phyloP scores from a whole-genome alignment of 345 rosid genomes.

The Jatropha curcas region DNA sequence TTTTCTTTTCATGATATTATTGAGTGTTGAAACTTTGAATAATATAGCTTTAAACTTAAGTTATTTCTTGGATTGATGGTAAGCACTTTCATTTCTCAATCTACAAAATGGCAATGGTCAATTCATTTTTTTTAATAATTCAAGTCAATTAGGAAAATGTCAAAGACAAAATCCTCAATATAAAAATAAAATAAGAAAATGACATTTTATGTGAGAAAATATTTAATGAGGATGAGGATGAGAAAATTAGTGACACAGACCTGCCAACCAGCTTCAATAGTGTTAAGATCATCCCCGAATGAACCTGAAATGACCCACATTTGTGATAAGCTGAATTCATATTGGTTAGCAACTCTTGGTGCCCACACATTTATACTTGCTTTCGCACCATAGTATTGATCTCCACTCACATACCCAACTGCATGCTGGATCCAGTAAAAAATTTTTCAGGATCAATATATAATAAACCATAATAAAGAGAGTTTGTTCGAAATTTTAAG shows the following conservation, averaged over 20 bases:
- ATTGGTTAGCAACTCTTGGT: constrained; percentile 69
- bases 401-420: constrained; percentile 86
- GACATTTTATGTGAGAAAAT: too few species aligned
- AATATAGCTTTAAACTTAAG: neutral
- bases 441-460: too few species aligned
- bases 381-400: constrained; percentile 89
- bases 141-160: neutral
- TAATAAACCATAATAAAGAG: too few species aligned
- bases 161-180: too few species aligned
- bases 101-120: neutral
- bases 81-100: neutral
- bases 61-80: neutral
- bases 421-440: too few species aligned
- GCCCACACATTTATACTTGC: constrained; percentile 98
- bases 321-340: constrained; percentile 93
- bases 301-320: constrained; percentile 97
- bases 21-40: neutral
- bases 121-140: neutral
- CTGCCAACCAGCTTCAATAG: constrained; percentile 99
- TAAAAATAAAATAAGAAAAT: too few species aligned
- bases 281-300: constrained; percentile 86
- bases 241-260: constrained; percentile 31
- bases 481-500: too few species aligned
- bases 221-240: too few species aligned
- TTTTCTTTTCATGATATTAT: neutral